Evolutionary conservation across 306 rosid species (phyloP).

Genomic region (Cicer pinnatifidum): DNA sequence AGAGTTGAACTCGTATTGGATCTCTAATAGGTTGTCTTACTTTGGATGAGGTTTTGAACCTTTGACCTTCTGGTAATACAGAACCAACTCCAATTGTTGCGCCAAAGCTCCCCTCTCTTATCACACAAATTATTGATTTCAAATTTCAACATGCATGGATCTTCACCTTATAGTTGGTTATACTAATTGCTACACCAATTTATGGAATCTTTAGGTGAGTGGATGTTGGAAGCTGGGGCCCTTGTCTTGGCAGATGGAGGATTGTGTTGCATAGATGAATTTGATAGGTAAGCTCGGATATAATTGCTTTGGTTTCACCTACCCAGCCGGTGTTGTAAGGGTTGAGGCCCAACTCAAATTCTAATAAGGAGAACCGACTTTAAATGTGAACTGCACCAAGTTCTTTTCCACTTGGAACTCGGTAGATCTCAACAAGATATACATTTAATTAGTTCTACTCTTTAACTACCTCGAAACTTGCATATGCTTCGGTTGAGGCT

Average conservation of each 20-base stretch:
- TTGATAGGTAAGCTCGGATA: slow-evolving; percentile 66
- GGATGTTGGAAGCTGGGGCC: slow-evolving; percentile 99
- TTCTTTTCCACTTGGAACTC: slow-evolving; percentile 31
- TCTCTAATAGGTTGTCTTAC: slow-evolving; percentile 20
- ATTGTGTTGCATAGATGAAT: slow-evolving; percentile 95
- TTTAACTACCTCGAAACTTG: neutral
- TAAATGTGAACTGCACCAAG: slow-evolving; percentile 18
- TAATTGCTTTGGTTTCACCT: slow-evolving; percentile 22
- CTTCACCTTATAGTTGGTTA: slow-evolving; percentile 16
- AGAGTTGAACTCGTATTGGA: neutral
- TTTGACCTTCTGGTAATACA: neutral
- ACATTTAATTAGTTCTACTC: slow-evolving; percentile 23
- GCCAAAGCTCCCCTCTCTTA: neutral
- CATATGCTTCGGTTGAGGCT: slow-evolving; percentile 21
- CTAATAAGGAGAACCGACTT: neutral
- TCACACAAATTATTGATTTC: neutral
- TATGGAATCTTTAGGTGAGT: slow-evolving; percentile 68
- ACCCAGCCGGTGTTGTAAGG: no score
- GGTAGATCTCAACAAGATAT: slow-evolving; percentile 26
- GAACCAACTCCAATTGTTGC: neutral
- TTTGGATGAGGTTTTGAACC: neutral
- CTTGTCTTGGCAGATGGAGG: slow-evolving; percentile 99
- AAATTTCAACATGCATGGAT: slow-evolving; percentile 35
- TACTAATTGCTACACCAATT: slow-evolving; percentile 33
- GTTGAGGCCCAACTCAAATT: no score